Base-by-base conservation (phyloP, 1,284 basidiomycete species). In the Hymenochaete sp. region DNA sequence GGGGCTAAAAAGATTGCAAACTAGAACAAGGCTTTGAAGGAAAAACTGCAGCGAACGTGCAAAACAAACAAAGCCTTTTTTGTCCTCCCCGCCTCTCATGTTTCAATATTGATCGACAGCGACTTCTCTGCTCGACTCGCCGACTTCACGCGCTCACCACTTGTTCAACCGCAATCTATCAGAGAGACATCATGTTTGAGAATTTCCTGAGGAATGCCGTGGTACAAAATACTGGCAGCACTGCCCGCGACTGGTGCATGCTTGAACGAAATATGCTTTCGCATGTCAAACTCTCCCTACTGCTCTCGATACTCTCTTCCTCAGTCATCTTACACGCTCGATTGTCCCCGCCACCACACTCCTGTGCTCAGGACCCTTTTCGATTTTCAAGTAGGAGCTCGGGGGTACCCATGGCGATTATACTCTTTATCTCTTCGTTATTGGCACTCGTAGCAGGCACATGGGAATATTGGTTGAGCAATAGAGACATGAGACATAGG, bases 171-270 rank as follows among this genome's bases (percentile, higher is more conserved):
- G 28, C 14, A 31, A 31, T 9, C 28, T 31, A 31, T 14, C 28
- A 9, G 9, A 19, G 36, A 13, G 16, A 18, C 36, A 26, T 4
- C 16, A 26, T 22, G 32, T 35, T 19, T 35, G 32, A n/a, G 5
- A n/a, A n/a, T n/a, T n/a, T n/a, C n/a, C n/a, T n/a, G n/a, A n/a
- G n/a, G n/a, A n/a, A n/a, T n/a, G n/a, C n/a, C n/a, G 39, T 53
- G 19, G 51, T 65, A 4, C 56, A 64, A 33, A 63, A 68, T 42
- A 55, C 57, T 18, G 67, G 67, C 42, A 73, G 71, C 54, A 68
- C 67, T 11, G 77, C 77, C 10, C 68, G 82, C 54, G 82, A 85
- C 57, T 82, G 73, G 51, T 78, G 74, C 57, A 82, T 85, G 81
- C 69, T 85, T 8, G 82, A 85, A 59, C 69, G 82, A 42, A 85